These are phyloP conservation scores for Lachancea kluyveri DNA, from an alignment of 805 yeast genomes.

Conservation along the genomic window DNA sequence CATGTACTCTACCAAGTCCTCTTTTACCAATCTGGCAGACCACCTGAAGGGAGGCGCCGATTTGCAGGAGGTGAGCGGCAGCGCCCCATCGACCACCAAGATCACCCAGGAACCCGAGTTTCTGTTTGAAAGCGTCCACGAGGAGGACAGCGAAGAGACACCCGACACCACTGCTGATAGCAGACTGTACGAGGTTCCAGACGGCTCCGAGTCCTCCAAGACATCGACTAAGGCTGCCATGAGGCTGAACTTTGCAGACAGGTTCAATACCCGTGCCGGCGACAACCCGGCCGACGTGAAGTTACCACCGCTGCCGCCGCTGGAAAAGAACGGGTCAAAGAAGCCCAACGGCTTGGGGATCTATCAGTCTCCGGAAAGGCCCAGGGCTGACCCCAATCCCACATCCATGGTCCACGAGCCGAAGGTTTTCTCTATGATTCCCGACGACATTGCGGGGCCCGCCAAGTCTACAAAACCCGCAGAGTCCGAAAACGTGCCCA, in stretches of 20 bases:
- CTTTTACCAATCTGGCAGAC: constrained; percentile 52
- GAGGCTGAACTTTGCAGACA: constrained; percentile 36
- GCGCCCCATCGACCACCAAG: constrained; percentile 13
- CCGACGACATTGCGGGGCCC: constrained; percentile 10
- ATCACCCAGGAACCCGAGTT: constrained; percentile 24
- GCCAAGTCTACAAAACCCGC: background rate
- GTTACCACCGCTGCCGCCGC: constrained; percentile 29
- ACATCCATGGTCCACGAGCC: constrained; percentile 6
- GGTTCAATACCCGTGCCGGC: constrained; percentile 21
- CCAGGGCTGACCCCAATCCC: constrained; percentile 4
- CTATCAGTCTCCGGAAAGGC: constrained; percentile 16
- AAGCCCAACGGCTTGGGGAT: constrained; percentile 25
- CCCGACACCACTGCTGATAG: constrained; percentile 10
- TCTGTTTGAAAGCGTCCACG: constrained; percentile 22
- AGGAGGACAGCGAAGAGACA: constrained; percentile 23
- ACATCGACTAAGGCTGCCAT: constrained; percentile 14
- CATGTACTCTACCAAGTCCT: constrained; percentile 60
- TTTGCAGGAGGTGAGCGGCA: constrained; percentile 8
- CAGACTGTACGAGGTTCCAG: constrained; percentile 18
- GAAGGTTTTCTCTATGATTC: constrained; percentile 18
- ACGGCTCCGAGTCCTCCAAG: constrained; percentile 8
- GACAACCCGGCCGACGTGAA: constrained; percentile 10
- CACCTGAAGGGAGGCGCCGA: constrained; percentile 28
- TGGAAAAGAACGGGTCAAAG: constrained; percentile 11
- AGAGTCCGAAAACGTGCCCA: constrained; percentile 1